Conservation (phyloP, 1,139 yeast species). For the Torulaspora globosa region DNA sequence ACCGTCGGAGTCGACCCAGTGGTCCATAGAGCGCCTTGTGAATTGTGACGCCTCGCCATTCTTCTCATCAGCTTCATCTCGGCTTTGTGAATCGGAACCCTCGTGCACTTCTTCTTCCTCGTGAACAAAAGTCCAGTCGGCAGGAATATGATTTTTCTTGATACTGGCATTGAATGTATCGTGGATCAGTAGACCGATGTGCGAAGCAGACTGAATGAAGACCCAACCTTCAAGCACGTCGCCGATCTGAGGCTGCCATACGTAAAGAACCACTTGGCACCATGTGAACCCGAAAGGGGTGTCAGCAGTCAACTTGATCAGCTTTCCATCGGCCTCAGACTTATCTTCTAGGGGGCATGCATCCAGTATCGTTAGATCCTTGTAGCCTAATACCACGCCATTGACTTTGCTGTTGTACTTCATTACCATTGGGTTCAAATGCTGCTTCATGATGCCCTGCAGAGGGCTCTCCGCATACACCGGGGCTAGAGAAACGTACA, state of each 20-base stretch:
- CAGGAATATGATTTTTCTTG: constrained; percentile 77
- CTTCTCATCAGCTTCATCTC: constrained; percentile 21
- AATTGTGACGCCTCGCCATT: constrained; percentile 32
- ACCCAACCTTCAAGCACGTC: constrained; percentile 81
- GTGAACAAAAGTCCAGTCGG: constrained; percentile 77
- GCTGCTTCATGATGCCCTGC: constrained; percentile 79
- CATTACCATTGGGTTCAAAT: constrained; percentile 85
- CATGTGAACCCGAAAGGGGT: constrained; percentile 88
- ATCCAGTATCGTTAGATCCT: constrained; percentile 50
- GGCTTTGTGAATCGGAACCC: constrained; percentile 34
- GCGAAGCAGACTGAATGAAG: constrained; percentile 92
- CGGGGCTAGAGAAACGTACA: constrained; percentile 88
- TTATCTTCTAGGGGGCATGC: constrained; percentile 37
- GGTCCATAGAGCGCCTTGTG: constrained; percentile 57
- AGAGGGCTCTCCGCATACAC: constrained; percentile 61
- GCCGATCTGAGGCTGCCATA: constrained; percentile 87
- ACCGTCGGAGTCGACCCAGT: constrained; percentile 78
- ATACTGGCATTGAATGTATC: constrained; percentile 95
- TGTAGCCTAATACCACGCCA: constrained; percentile 82
- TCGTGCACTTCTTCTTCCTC: constrained; percentile 61
- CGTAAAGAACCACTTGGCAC: constrained; percentile 76
- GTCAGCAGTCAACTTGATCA: constrained; percentile 69
- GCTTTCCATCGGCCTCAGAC: constrained; percentile 39
- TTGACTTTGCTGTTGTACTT: constrained; percentile 65
- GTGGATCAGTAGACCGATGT: constrained; percentile 82